Percentiles rank a stretch among this genome's conserved stretches.
These are phyloP conservation scores for Flueggea neowawraea DNA, from an alignment of 441 rosid species.

Conservation along the genomic window DNA sequence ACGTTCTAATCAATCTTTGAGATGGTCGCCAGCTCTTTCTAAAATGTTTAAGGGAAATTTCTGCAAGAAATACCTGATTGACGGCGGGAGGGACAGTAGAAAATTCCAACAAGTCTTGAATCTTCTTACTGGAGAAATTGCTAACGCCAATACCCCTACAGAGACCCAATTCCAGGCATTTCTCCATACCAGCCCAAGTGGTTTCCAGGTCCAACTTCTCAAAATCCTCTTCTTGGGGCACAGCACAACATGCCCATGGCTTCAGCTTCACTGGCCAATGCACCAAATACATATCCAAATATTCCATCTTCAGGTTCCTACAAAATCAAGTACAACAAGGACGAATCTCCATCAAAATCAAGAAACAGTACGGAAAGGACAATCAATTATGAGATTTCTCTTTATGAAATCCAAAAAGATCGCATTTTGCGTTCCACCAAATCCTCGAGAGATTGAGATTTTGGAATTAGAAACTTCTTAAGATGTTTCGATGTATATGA, in stretches of 20 bases:
- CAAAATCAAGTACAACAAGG: too few species aligned
- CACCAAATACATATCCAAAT: constrained; percentile 77
- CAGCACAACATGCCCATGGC: constrained; percentile 49
- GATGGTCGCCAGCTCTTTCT: not conserved
- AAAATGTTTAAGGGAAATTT: not conserved
- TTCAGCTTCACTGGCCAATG: constrained; percentile 93
- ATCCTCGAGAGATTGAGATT: too few species aligned
- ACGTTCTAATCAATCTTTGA: too few species aligned
- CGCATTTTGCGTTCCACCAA: not conserved
- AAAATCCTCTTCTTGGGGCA: constrained; percentile 75
- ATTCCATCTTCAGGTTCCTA: constrained; percentile 74
- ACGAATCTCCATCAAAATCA: not conserved
- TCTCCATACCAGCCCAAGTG: constrained; percentile 85
- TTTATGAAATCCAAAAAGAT: constrained; percentile 4
- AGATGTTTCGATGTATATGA: too few species aligned
- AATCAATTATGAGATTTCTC: not conserved
- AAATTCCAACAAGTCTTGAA: constrained; percentile 38
- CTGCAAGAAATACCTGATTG: constrained; percentile 50
- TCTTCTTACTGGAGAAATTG: constrained; percentile 76
- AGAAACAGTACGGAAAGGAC: not conserved
- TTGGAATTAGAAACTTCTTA: too few species aligned
- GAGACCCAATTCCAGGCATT: constrained; percentile 67
- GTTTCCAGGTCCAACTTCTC: constrained; percentile 54
- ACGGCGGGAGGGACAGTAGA: constrained; percentile 65
- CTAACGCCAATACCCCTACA: constrained; percentile 85